Conservation (phyloP, 345 rosid genomes). For the Physaria fendleri region DNA sequence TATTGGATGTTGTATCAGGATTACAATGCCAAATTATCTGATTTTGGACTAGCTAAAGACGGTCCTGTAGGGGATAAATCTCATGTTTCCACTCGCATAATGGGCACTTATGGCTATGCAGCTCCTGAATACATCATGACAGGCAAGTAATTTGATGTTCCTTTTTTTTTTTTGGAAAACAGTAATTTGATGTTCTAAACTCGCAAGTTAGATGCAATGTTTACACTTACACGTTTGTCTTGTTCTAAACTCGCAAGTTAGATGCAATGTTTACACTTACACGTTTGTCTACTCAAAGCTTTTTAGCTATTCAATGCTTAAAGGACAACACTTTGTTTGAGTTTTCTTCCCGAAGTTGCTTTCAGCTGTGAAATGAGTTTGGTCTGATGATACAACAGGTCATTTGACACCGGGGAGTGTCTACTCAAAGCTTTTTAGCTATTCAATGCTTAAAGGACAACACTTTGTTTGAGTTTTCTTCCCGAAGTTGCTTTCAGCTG, state of each 20-base stretch:
- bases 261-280: no score
- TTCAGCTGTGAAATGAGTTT: no score
- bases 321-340: background rate
- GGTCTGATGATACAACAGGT: slow-evolving; percentile 45
- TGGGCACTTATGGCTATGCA: slow-evolving; percentile 99
- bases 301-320: background rate
- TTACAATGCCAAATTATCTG: slow-evolving; percentile 87
- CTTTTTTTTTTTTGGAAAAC: no score
- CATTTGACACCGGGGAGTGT: slow-evolving; percentile 84
- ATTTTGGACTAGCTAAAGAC: slow-evolving; percentile 94
- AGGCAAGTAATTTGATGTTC: slow-evolving; percentile 47
- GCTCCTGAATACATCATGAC: slow-evolving; percentile 99
- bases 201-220: no score
- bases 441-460: background rate
- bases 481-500: no score
- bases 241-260: no score
- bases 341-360: no score
- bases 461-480: no score
- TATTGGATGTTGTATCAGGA: slow-evolving; percentile 45
- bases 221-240: no score
- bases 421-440: background rate
- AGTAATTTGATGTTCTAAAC: background rate
- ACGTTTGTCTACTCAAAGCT: no score
- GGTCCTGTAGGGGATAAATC: slow-evolving; percentile 98
- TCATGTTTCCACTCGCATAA: slow-evolving; percentile 94